A percentile compares a stretch with the other conserved stretches of the same genome.
Conservation (phyloP, 208 protist genomes). For the Acanthamoeba royreba region DNA sequence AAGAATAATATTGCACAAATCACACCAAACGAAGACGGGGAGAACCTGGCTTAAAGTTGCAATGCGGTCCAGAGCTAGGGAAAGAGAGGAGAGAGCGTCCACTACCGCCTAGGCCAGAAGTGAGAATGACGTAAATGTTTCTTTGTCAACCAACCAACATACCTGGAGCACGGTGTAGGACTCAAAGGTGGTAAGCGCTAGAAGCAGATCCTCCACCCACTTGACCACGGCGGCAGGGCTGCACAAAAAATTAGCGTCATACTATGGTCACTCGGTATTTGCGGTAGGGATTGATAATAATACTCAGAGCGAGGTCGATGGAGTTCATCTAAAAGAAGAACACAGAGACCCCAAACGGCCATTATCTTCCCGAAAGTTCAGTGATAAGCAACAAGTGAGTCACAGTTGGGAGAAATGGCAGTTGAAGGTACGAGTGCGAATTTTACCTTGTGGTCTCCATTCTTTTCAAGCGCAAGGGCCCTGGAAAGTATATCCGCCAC, state of each 20-base stretch:
- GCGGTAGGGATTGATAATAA: not conserved
- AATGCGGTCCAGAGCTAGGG: not conserved
- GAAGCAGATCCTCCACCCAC: not conserved
- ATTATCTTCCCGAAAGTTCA: no score
- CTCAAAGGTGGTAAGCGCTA: not conserved
- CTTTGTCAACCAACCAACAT: no score
- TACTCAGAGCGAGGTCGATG: not conserved
- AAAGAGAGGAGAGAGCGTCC: not conserved
- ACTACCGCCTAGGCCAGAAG: not conserved
- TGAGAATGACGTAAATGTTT: not conserved
- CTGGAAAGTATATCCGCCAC: not conserved
- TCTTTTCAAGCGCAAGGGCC: not conserved
- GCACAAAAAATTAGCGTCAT: not conserved
- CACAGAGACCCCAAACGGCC: not conserved
- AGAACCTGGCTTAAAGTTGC: not conserved
- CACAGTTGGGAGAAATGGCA: not conserved
- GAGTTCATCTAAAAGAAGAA: not conserved
- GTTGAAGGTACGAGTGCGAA: no score
- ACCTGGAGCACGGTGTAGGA: not conserved
- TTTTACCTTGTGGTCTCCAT: not conserved
- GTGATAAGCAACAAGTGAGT: not conserved
- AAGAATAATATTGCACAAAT: not conserved
- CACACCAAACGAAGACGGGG: not conserved
- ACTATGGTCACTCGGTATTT: not conserved
- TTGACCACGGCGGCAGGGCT: not conserved